Percentiles rank a stretch among this genome's conserved stretches.
phyloP scores from a whole-genome alignment of 768 basidiomycete genomes.

The Boletus rubescentipes region DNA sequence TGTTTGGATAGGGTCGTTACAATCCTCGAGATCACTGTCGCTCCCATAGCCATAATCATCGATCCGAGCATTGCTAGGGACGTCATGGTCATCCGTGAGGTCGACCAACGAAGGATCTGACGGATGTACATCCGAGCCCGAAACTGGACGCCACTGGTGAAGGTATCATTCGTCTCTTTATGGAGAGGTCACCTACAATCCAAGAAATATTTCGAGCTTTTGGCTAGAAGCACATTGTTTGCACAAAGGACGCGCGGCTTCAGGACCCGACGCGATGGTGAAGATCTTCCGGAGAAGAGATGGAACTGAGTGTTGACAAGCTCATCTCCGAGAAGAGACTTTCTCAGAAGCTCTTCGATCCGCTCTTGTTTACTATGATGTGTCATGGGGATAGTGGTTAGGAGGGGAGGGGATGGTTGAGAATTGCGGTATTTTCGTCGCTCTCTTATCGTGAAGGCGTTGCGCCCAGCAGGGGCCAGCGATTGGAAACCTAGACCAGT shows the following conservation, averaged over 20 bases:
- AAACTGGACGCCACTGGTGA: slow-evolving; percentile 29
- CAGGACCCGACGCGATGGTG: slow-evolving; percentile 4
- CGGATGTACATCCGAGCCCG: slow-evolving; percentile 7
- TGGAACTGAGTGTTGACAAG: slow-evolving; percentile 34
- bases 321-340: slow-evolving; percentile 21
- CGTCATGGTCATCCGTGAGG: slow-evolving; percentile 10
- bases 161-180: too few species aligned
- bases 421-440: too few species aligned
- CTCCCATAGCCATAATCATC: slow-evolving; percentile 33
- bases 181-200: slow-evolving; percentile 13
- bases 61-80: slow-evolving; percentile 5
- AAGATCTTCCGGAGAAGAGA: slow-evolving; percentile 24
- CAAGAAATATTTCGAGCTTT: slow-evolving; percentile 30
- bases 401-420: neutral
- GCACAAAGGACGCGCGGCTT: slow-evolving; percentile 25
- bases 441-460: too few species aligned
- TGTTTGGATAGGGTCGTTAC: slow-evolving; percentile 1
- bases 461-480: too few species aligned
- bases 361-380: slow-evolving; percentile 9
- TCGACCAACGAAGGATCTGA: slow-evolving; percentile 14
- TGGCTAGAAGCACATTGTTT: slow-evolving; percentile 28
- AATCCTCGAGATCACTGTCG: slow-evolving; percentile 37
- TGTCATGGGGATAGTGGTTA: neutral
- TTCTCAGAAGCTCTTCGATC: slow-evolving; percentile 22
- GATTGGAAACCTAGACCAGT: too few species aligned